These are phyloP conservation scores for Nepenthes mirabilis DNA, from an alignment of 148 eudicot genomes.

Conservation along the genomic window DNA sequence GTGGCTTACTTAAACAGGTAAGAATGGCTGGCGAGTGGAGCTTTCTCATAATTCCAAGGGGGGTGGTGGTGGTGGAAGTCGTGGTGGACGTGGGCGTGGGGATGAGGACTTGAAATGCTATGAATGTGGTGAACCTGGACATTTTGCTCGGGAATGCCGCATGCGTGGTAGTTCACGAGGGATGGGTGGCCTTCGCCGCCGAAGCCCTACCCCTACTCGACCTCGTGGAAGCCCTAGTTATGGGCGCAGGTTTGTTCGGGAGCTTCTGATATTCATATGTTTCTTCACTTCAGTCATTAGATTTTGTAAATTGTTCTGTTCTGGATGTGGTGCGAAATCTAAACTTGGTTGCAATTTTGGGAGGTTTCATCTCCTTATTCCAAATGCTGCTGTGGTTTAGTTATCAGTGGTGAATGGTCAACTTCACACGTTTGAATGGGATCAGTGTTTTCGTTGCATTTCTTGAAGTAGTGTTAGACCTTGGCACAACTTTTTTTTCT, in stretches of 20 bases:
- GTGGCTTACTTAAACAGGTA: conserved; percentile 30
- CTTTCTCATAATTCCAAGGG: conserved; percentile 71
- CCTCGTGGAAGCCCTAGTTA: conserved; percentile 75
- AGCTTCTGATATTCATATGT: background rate
- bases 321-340: too few relatives aligned
- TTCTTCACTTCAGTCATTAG: too few relatives aligned
- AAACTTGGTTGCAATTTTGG: too few relatives aligned
- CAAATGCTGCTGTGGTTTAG: too few relatives aligned
- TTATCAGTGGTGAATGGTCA: too few relatives aligned
- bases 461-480: too few relatives aligned
- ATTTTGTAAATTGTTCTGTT: background rate
- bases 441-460: too few relatives aligned
- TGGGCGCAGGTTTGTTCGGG: conserved; percentile 49
- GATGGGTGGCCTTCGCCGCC: conserved; percentile 43
- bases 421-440: too few relatives aligned
- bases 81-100: conserved; percentile 46
- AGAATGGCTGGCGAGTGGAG: conserved; percentile 90
- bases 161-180: conserved; percentile 51
- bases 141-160: conserved; percentile 87
- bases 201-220: conserved; percentile 58
- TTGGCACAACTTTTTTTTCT: too few relatives aligned
- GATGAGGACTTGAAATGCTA: conserved; percentile 67
- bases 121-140: conserved; percentile 87
- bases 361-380: too few relatives aligned
- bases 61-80: conserved; percentile 23